These are phyloP conservation scores for Vicia villosa DNA, from an alignment of 306 rosid species.

Conservation along the genomic window DNA sequence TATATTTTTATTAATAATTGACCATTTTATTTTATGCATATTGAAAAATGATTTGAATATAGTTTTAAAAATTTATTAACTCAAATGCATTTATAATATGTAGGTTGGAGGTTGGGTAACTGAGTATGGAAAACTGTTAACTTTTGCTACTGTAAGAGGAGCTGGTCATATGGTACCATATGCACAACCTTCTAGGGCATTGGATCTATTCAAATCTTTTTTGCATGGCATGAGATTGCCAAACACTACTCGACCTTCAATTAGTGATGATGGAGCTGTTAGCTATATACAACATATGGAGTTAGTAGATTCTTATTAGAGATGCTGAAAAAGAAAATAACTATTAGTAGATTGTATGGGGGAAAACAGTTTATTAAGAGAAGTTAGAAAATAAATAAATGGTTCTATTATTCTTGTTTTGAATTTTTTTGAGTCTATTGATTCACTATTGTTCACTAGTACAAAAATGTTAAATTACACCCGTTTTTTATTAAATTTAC, in stretches of 20 bases:
- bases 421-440: too few species aligned
- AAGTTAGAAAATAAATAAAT: too few species aligned
- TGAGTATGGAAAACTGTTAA: conserved; percentile 76
- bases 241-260: conserved; percentile 54
- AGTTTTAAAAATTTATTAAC: background rate
- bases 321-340: too few species aligned
- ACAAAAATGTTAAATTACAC: too few species aligned
- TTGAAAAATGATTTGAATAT: background rate
- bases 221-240: conserved; percentile 65
- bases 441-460: too few species aligned
- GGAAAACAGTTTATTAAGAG: too few species aligned
- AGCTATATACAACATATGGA: too few species aligned
- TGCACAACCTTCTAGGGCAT: conserved; percentile 85
- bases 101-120: conserved; percentile 89
- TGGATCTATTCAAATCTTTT: conserved; percentile 70
- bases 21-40: background rate
- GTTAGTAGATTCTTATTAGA: too few species aligned
- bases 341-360: too few species aligned
- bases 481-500: too few species aligned
- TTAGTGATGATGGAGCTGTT: background rate
- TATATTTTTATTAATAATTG: background rate
- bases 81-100: background rate
- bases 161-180: conserved; percentile 95
- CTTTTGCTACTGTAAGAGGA: conserved; percentile 81
- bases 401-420: too few species aligned